Evolutionary conservation across 2,329 filamentous ascomycete species (phyloP).

Genomic region (Rachicladosporium sp.): DNA sequence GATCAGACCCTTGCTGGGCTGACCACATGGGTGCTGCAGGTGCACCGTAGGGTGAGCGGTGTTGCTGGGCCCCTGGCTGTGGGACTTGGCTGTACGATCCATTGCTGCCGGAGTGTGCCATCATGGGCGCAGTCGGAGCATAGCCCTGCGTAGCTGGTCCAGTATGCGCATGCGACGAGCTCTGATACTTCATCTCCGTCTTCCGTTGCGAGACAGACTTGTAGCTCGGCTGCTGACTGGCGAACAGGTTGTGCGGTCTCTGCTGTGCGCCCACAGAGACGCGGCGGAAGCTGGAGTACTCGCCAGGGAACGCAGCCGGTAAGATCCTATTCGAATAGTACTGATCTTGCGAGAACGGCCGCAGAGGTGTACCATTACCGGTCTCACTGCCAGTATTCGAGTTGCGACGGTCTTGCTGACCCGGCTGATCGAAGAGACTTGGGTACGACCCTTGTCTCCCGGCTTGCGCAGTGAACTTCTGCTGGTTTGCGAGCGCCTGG

Average conservation of each 20-base stretch:
- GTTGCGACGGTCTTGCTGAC: no score
- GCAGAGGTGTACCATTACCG: slow-evolving; percentile 13
- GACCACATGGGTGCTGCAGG: slow-evolving; percentile 3
- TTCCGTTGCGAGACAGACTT: slow-evolving; percentile 16
- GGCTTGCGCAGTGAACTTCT: slow-evolving; percentile 16
- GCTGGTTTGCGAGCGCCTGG: slow-evolving; percentile 19
- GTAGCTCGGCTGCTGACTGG: slow-evolving; percentile 14
- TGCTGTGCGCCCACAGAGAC: slow-evolving; percentile 20
- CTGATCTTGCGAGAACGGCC: slow-evolving; percentile 24
- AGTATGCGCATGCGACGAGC: background rate
- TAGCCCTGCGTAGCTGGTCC: background rate
- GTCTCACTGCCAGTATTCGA: slow-evolving; percentile 1
- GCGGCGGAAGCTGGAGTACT: slow-evolving; percentile 23
- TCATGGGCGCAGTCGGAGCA: background rate
- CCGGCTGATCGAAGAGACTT: no score
- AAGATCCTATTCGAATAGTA: slow-evolving; percentile 25
- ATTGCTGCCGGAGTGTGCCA: slow-evolving; percentile 6
- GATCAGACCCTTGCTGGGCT: no score
- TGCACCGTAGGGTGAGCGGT: slow-evolving; percentile 22
- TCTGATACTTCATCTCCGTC: slow-evolving; percentile 12
- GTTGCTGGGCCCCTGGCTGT: slow-evolving; percentile 1
- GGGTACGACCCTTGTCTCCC: background rate
- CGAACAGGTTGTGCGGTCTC: slow-evolving; percentile 14
- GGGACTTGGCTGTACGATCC: background rate
- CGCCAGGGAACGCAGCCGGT: slow-evolving; percentile 23